These are phyloP conservation scores for Candida quercuum DNA, from an alignment of 805 yeast species.

Conservation along the genomic window DNA sequence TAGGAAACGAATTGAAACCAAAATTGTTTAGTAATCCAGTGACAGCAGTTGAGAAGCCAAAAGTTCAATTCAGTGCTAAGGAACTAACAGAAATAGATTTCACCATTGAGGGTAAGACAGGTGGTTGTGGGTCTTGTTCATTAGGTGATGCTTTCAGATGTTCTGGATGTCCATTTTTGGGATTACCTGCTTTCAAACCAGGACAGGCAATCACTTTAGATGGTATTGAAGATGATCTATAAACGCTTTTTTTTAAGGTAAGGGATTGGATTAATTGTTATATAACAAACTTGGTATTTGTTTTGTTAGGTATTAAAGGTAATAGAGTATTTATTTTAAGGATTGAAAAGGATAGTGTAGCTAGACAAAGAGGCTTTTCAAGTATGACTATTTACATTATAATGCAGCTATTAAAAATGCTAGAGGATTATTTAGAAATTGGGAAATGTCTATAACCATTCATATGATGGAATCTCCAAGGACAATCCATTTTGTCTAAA, in stretches of 20 bases:
- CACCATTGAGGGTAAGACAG: constrained; percentile 94
- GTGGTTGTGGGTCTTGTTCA: constrained; percentile 96
- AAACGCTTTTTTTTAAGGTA: constrained; percentile 13
- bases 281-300: no score
- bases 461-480: constrained; percentile 52
- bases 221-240: constrained; percentile 73
- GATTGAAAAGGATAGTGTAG: constrained; percentile 6
- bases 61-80: constrained; percentile 47
- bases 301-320: no score
- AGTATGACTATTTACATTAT: no score
- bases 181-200: constrained; percentile 97
- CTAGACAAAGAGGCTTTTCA: no score
- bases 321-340: no score
- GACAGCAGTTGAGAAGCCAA: constrained; percentile 19
- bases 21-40: not conserved
- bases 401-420: no score
- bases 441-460: constrained; percentile 25
- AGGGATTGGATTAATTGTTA: no score
- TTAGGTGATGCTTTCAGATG: constrained; percentile 98
- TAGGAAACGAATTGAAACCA: not conserved
- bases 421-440: constrained; percentile 1
- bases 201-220: constrained; percentile 84
- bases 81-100: constrained; percentile 91
- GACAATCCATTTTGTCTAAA: constrained; percentile 56
- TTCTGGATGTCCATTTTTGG: constrained; percentile 96